These are phyloP conservation scores for Scleroderma bovista DNA, from an alignment of 768 basidiomycete species.

Conservation along the genomic window DNA sequence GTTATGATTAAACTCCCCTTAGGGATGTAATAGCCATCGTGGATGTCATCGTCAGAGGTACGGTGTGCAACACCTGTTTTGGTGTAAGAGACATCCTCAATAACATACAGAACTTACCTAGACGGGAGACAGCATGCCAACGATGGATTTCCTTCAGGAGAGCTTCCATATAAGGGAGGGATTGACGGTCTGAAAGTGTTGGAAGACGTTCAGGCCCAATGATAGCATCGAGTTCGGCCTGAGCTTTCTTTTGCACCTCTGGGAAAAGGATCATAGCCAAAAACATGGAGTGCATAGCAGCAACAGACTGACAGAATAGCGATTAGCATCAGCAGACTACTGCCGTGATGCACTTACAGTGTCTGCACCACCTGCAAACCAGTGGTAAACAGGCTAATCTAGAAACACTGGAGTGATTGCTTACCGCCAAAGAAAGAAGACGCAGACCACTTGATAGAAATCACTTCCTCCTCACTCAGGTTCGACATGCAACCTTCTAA, in stretches of 20 bases:
- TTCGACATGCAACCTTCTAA: conserved; percentile 47
- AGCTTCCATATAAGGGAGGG: conserved; percentile 15
- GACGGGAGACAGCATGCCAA: conserved; percentile 1
- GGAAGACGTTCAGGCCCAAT: conserved; percentile 11
- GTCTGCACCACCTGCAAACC: conserved; percentile 40
- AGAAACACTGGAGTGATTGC: not conserved
- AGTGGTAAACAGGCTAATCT: too few relatives aligned
- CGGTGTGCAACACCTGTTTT: not conserved
- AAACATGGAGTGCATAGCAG: conserved; percentile 5
- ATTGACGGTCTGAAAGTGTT: conserved; percentile 11
- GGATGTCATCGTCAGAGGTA: conserved; percentile 4
- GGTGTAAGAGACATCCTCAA: conserved; percentile 47
- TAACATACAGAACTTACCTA: conserved; percentile 6
- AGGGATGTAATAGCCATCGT: conserved; percentile 8
- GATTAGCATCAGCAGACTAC: conserved; percentile 30
- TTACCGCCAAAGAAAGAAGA: not conserved
- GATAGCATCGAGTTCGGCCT: conserved; percentile 12
- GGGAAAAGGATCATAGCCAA: conserved; percentile 14
- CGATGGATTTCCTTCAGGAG: conserved; percentile 9
- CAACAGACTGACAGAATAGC: conserved; percentile 9
- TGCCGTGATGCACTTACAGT: conserved; percentile 36
- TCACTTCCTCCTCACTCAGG: conserved; percentile 38
- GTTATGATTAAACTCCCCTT: conserved; percentile 3
- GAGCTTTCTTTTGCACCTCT: conserved; percentile 11
- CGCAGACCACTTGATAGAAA: conserved; percentile 19